phyloP scores from a whole-genome alignment of 305 asterid species.

The Euphrasia arctica region DNA sequence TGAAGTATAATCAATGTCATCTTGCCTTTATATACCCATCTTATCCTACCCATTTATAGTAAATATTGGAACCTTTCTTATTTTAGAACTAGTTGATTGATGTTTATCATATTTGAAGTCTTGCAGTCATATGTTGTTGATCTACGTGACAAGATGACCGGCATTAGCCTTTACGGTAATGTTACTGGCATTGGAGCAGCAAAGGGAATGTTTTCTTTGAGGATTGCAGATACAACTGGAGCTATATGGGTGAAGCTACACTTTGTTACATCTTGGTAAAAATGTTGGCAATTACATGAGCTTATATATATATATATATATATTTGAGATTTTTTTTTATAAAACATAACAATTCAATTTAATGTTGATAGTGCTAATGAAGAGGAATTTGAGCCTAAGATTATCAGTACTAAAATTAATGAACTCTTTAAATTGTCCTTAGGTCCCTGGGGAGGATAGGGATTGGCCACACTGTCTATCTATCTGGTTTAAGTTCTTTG shows the following conservation, averaged over 20 bases:
- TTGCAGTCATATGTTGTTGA: constrained; percentile 85
- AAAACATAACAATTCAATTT: neutral
- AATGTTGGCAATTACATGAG: constrained; percentile 16
- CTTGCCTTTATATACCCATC: constrained; percentile 13
- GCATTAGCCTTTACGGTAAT: constrained; percentile 78
- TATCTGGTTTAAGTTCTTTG: constrained; percentile 74
- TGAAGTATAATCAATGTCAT: constrained; percentile 9
- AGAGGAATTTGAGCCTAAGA: constrained; percentile 5
- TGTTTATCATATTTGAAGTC: constrained; percentile 48
- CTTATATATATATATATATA: constrained; percentile 9
- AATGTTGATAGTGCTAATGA: neutral
- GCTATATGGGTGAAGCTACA: constrained; percentile 74
- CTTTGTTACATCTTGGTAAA: constrained; percentile 70
- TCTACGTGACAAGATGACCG: constrained; percentile 86
- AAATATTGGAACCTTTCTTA: constrained; percentile 2
- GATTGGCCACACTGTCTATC: constrained; percentile 68
- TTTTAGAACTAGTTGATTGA: constrained; percentile 25
- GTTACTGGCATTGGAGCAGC: constrained; percentile 57
- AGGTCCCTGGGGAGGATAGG: constrained; percentile 88
- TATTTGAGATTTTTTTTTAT: neutral
- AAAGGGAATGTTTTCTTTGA: constrained; percentile 46
- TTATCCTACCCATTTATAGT: constrained; percentile 6
- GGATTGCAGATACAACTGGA: constrained; percentile 78
- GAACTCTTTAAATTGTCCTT: constrained; percentile 16
- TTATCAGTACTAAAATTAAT: neutral